A percentile compares a stretch with the other conserved stretches of the same genome.
Evolutionary conservation across 2,329 filamentous ascomycete genomes (phyloP).

Genomic region (Periconia sp.): DNA sequence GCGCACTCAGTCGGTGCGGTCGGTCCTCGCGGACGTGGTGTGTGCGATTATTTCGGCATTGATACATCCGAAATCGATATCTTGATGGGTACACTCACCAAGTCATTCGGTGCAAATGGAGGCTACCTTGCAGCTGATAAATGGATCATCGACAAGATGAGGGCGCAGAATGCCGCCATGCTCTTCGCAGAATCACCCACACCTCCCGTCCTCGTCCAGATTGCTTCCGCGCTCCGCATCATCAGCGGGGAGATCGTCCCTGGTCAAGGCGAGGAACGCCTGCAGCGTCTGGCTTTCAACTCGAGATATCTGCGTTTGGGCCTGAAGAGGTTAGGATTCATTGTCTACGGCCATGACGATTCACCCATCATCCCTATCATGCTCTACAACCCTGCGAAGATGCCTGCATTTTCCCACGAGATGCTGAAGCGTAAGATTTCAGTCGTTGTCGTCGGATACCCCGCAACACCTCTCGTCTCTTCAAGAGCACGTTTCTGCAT

Average conservation of each 20-base stretch:
- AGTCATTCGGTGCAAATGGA: slow-evolving; percentile 97
- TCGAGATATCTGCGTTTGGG: slow-evolving; percentile 97
- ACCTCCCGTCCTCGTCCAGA: slow-evolving; percentile 89
- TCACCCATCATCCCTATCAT: slow-evolving; percentile 94
- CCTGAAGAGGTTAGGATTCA: slow-evolving; percentile 94
- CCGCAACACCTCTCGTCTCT: slow-evolving; percentile 92
- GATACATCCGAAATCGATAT: slow-evolving; percentile 89
- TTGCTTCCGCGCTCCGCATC: slow-evolving; percentile 82
- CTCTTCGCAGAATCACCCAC: slow-evolving; percentile 86
- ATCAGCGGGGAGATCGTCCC: slow-evolving; percentile 88
- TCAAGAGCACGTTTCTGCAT: slow-evolving; percentile 96
- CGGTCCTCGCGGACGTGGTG: slow-evolving; percentile 84
- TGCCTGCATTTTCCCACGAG: slow-evolving; percentile 96
- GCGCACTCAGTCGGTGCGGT: slow-evolving; percentile 95
- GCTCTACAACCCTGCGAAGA: slow-evolving; percentile 98
- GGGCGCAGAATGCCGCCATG: slow-evolving; percentile 82
- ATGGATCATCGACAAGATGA: slow-evolving; percentile 88
- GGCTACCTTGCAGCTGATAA: slow-evolving; percentile 93
- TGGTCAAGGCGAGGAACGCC: slow-evolving; percentile 91
- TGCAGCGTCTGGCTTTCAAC: slow-evolving; percentile 97
- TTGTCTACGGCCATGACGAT: slow-evolving; percentile 96
- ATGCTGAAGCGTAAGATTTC: slow-evolving; percentile 98
- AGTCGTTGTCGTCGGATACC: slow-evolving; percentile 96
- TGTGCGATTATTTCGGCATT: slow-evolving; percentile 96
- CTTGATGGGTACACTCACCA: slow-evolving; percentile 97